These are phyloP conservation scores for Limnanthes douglasii DNA, from an alignment of 345 rosid genomes.

Conservation along the genomic window DNA sequence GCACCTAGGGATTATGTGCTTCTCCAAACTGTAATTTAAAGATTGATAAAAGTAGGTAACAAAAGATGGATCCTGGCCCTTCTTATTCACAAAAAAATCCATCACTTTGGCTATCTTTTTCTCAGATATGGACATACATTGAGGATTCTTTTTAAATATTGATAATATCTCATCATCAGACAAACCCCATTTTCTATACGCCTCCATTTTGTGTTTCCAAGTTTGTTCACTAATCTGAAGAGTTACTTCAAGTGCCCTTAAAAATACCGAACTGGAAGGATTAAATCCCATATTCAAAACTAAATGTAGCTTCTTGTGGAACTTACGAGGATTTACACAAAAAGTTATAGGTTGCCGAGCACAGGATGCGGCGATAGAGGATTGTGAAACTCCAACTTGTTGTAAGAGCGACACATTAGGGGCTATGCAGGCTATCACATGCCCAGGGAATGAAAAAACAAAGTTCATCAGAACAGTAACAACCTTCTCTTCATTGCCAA, in stretches of 20 bases:
- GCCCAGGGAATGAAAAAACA: background rate
- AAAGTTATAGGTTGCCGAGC: background rate
- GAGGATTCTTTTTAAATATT: conserved; percentile 19
- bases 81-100: conserved; percentile 17
- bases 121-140: conserved; percentile 9
- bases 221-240: background rate
- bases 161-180: conserved; percentile 5
- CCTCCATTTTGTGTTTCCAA: conserved; percentile 8
- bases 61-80: conserved; percentile 12
- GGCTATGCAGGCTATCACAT: background rate
- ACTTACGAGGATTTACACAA: background rate
- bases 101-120: conserved; percentile 10
- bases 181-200: conserved; percentile 16
- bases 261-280: conserved; percentile 6
- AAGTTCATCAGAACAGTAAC: background rate
- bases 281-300: conserved; percentile 19
- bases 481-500: background rate
- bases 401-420: conserved; percentile 8
- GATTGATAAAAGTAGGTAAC: conserved; percentile 7
- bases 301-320: conserved; percentile 8
- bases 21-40: conserved; percentile 11
- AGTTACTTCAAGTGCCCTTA: conserved; percentile 5
- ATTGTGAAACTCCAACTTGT: conserved; percentile 13
- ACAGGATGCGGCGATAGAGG: background rate
- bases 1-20: conserved; percentile 16